These are phyloP conservation scores for Ceratocystis smalleyi DNA, from an alignment of 2,329 filamentous ascomycete species.

Conservation along the genomic window DNA sequence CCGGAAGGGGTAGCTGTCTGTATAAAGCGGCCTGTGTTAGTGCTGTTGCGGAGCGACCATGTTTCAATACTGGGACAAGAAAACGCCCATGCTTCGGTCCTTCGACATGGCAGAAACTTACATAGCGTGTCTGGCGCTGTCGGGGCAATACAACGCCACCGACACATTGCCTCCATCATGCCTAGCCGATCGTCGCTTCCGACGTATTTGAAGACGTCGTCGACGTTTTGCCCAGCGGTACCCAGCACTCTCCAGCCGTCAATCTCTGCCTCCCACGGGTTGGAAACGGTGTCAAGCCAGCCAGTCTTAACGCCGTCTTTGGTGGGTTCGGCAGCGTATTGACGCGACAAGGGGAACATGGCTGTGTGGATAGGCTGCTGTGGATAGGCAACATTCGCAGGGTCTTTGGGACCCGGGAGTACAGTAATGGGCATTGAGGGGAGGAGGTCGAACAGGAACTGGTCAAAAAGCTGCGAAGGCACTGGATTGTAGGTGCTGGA, in stretches of 20 bases:
- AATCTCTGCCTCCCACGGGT: conserved; percentile 81
- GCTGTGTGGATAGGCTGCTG: conserved; percentile 88
- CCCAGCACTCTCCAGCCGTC: conserved; percentile 81
- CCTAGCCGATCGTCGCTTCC: conserved; percentile 59
- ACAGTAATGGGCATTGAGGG: conserved; percentile 79
- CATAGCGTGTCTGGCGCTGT: conserved; percentile 93
- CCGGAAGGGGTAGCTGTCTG: conserved; percentile 93
- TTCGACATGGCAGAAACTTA: conserved; percentile 31
- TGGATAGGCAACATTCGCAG: conserved; percentile 75
- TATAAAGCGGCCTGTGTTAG: background rate
- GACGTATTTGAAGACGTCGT: conserved; percentile 87
- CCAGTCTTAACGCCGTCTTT: conserved; percentile 27
- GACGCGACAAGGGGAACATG: conserved; percentile 65
- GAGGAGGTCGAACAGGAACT: conserved; percentile 64
- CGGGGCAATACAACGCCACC: conserved; percentile 81
- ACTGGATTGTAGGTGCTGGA: conserved; percentile 71
- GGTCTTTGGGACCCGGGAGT: conserved; percentile 69
- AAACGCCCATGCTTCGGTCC: background rate
- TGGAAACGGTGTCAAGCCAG: conserved; percentile 82
- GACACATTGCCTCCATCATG: conserved; percentile 87
- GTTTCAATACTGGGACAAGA: background rate
- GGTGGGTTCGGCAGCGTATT: conserved; percentile 41
- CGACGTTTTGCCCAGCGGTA: conserved; percentile 80
- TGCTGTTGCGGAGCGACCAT: background rate
- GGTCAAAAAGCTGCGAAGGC: conserved; percentile 70